Conservation (phyloP, 306 rosid genomes). For the Ceratonia siliqua region DNA sequence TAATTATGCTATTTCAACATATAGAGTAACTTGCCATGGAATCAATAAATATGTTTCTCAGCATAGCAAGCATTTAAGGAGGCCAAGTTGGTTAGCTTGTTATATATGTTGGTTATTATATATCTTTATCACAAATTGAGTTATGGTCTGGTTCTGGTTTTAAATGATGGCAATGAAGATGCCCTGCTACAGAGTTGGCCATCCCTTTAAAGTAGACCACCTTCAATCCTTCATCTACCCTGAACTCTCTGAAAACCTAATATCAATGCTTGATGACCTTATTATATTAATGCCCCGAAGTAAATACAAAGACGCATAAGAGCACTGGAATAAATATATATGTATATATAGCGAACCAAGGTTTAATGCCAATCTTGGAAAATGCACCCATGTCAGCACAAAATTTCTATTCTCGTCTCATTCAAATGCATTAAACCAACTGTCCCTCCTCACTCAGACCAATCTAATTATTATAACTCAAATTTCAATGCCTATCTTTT, state of each 20-base stretch:
- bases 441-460: conserved; percentile 37
- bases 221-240: background rate
- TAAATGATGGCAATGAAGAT: conserved; percentile 31
- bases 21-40: too few species aligned
- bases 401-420: conserved; percentile 47
- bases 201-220: conserved; percentile 26
- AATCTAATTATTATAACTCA: conserved; percentile 43
- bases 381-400: conserved; percentile 38
- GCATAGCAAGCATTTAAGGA: conserved; percentile 20
- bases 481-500: conserved; percentile 59
- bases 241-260: too few species aligned
- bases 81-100: conserved; percentile 33
- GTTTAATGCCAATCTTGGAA: conserved; percentile 50
- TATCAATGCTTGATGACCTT: too few species aligned
- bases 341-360: conserved; percentile 4
- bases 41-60: too few species aligned
- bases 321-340: background rate
- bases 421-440: conserved; percentile 35
- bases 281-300: too few species aligned
- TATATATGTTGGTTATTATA: conserved; percentile 2
- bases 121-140: conserved; percentile 9
- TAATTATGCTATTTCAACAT: background rate
- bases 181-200: conserved; percentile 31
- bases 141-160: conserved; percentile 22
- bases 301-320: too few species aligned